A percentile compares a stretch with the other conserved stretches of the same genome.
These are phyloP conservation scores for Candida ficus DNA, from an alignment of 805 yeast genomes.

Conservation along the genomic window DNA sequence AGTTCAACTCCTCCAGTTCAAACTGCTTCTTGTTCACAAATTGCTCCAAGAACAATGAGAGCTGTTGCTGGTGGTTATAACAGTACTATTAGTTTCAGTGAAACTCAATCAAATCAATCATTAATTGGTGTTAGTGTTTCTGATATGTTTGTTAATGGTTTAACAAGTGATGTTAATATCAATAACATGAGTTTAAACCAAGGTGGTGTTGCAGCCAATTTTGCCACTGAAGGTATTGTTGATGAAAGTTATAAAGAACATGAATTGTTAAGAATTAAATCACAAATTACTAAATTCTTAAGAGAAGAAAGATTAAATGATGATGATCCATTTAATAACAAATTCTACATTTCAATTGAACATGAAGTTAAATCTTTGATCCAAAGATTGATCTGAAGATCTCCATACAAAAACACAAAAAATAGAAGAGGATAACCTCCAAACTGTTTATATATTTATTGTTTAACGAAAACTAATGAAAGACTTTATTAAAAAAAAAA, in stretches of 20 bases:
- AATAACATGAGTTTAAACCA: neutral
- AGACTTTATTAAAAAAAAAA: neutral
- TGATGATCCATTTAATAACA: conserved; percentile 26
- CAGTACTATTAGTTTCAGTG: conserved; percentile 16
- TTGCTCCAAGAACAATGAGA: conserved; percentile 29
- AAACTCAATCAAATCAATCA: conserved; percentile 10
- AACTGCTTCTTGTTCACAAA: conserved; percentile 28
- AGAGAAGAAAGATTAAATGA: conserved; percentile 26
- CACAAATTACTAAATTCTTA: conserved; percentile 24
- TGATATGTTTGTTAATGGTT: conserved; percentile 25
- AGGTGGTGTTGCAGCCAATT: neutral
- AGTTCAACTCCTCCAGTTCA: conserved; percentile 5
- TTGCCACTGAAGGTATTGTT: conserved; percentile 9
- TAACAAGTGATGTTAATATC: conserved; percentile 18
- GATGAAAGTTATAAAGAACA: conserved; percentile 25
- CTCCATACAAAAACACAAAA: too few species aligned
- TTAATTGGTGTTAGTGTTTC: conserved; percentile 22
- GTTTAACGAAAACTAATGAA: neutral
- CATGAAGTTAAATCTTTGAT: conserved; percentile 25
- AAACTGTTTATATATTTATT: neutral
- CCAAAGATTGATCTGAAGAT: conserved; percentile 23
- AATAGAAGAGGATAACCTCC: too few species aligned
- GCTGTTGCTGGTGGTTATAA: conserved; percentile 20
- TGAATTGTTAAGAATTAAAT: conserved; percentile 25
- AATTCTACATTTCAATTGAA: conserved; percentile 24